These are phyloP conservation scores for Umbilicaria muhlenbergii DNA, from an alignment of 495 filamentous ascomycete genomes.

Conservation along the genomic window DNA sequence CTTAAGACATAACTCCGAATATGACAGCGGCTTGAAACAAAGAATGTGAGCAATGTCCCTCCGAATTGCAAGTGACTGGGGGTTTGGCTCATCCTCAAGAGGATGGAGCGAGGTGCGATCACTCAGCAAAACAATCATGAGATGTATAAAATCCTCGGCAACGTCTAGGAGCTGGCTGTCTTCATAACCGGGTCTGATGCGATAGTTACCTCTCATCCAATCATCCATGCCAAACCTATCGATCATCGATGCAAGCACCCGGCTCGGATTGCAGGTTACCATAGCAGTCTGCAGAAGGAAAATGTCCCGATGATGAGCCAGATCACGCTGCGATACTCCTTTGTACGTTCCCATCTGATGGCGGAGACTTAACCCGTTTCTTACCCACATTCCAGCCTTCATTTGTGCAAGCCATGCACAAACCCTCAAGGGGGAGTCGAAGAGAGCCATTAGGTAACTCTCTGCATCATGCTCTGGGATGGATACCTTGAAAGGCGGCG, in stretches of 20 bases:
- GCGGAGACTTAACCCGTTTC: slow-evolving; percentile 86
- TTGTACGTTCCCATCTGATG: slow-evolving; percentile 91
- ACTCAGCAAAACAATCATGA: slow-evolving; percentile 79
- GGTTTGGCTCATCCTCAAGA: slow-evolving; percentile 45
- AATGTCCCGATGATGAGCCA: slow-evolving; percentile 87
- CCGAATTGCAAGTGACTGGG: slow-evolving; percentile 56
- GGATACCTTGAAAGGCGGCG: slow-evolving; percentile 34
- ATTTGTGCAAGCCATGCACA: slow-evolving; percentile 97
- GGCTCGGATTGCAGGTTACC: slow-evolving; percentile 68
- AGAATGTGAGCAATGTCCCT: slow-evolving; percentile 86
- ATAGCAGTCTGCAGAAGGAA: slow-evolving; percentile 85
- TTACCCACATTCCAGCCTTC: slow-evolving; percentile 96
- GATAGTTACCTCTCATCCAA: slow-evolving; percentile 79
- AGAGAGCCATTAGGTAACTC: slow-evolving; percentile 71
- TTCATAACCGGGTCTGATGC: slow-evolving; percentile 53
- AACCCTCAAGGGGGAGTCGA: slow-evolving; percentile 84
- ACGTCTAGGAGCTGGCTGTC: slow-evolving; percentile 79
- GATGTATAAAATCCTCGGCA: slow-evolving; percentile 86
- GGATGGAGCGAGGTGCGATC: slow-evolving; percentile 71
- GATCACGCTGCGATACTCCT: slow-evolving; percentile 71
- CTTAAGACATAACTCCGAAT: slow-evolving; percentile 69
- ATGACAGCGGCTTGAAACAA: slow-evolving; percentile 90
- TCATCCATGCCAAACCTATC: slow-evolving; percentile 78
- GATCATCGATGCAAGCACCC: slow-evolving; percentile 77
- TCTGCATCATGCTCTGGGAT: slow-evolving; percentile 30